Base-by-base conservation (phyloP, 768 basidiomycete genomes). In the Mycena capillaripes region DNA sequence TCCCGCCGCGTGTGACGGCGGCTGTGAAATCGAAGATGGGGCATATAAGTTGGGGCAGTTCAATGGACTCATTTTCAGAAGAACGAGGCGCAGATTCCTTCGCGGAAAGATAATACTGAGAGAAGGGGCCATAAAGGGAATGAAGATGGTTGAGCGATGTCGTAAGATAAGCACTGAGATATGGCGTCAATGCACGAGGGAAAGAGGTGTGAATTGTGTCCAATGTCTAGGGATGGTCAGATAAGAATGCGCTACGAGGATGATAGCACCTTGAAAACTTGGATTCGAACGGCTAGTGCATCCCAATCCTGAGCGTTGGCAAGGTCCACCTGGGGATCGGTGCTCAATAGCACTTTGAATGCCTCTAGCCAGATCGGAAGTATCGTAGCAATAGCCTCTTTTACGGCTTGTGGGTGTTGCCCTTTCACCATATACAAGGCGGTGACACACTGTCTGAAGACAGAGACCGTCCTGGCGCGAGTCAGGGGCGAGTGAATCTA, bases 341-440 rank as follows among this genome's bases (percentile, higher is more conserved):
- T 81, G 60, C 83, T 86, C 27, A 98, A 84, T 17, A 98, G 85
- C 19, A 91, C 89, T 72, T 90, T 91, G 86, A 98, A 96, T 0
- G 95, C 95, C 42, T 93, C 92, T n/a, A 98, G 83, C 98, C 98
- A 99, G 19, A 91, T 86, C 1, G 97, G 95, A 8, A 97, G 89
- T 48, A 98, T 91, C 52, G 90, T 88, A 29, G 89, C 91, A 38
- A 90, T 89, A 0, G 96, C 96, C 74, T 95, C 92, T 77, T 94
- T 94, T 42, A 95, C 95, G 0, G 94, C 90, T 68, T 93, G 90
- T 0, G 97, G 95, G 76, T 97, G 93, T 75, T 96, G 93, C 40
- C 96, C 96, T 79, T 97, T 96, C 67, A 99, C 96, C 92, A 97
- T 98, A 81, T 94, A 97, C 21, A 99, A 86, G 7, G 96, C 93